Percentiles rank a stretch among this genome's conserved stretches.
These are phyloP conservation scores for Erodium moschatum DNA, from an alignment of 441 rosid species.

Conservation along the genomic window DNA sequence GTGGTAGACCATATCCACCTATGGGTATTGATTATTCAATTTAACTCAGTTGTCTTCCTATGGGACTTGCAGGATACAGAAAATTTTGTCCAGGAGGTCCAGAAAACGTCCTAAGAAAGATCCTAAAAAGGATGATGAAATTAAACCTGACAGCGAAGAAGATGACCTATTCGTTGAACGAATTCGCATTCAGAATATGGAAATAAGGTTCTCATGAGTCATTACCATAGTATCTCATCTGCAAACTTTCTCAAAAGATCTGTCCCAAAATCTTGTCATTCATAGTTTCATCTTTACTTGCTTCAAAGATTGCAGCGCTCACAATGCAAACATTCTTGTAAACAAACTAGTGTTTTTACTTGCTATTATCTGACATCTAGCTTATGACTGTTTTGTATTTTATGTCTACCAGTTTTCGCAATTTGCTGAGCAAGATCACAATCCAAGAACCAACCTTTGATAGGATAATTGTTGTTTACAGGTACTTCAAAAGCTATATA, in stretches of 20 bases:
- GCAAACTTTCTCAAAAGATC: neutral
- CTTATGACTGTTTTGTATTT: neutral
- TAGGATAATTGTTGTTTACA: conserved; percentile 74
- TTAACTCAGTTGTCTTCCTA: neutral
- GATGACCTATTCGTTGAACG: conserved; percentile 49
- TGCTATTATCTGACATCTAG: neutral
- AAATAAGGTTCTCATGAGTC: conserved; percentile 37
- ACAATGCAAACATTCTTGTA: neutral
- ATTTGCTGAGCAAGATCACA: conserved; percentile 50
- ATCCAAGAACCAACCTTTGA: conserved; percentile 84
- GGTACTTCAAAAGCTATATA: conserved; percentile 30
- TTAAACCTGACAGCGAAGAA: conserved; percentile 28
- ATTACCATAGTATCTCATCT: neutral
- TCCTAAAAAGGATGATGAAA: conserved; percentile 32
- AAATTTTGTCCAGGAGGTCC: conserved; percentile 31
- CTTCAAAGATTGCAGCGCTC: neutral
- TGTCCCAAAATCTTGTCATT: no score
- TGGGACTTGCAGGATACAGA: conserved; percentile 34
- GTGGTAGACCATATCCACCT: neutral
- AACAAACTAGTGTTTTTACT: neutral
- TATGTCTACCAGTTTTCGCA: conserved; percentile 34
- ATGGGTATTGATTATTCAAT: neutral
- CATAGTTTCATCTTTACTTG: no score
- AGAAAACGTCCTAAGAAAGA: conserved; percentile 17
- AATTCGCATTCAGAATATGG: conserved; percentile 61